A percentile compares a stretch with the other conserved stretches of the same genome.
phyloP scores from a whole-genome alignment of 148 eudicot species.

The Amaranthus cruentus region DNA sequence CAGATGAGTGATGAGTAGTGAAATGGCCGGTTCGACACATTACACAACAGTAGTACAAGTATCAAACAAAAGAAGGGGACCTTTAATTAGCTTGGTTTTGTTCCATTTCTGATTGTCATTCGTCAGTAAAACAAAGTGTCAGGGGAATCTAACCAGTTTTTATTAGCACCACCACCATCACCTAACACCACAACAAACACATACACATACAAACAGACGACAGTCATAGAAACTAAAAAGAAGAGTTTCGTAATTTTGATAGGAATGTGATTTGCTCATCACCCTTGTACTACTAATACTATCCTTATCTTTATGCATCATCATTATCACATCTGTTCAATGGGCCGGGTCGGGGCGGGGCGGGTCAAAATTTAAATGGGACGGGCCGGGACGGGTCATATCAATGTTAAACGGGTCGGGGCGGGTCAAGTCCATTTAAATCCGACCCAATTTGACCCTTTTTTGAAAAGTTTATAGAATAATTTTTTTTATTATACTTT shows the following conservation, averaged over 20 bases:
- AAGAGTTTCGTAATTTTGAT: not conserved
- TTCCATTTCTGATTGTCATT: constrained; percentile 3
- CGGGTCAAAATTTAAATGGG: too few relatives aligned
- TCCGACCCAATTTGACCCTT: too few relatives aligned
- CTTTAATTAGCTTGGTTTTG: not conserved
- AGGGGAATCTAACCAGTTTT: constrained; percentile 13
- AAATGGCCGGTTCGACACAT: too few relatives aligned
- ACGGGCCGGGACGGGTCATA: too few relatives aligned
- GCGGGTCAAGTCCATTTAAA: too few relatives aligned
- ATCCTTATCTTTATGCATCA: not conserved
- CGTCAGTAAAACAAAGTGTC: not conserved
- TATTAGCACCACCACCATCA: not conserved
- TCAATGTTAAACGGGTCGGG: too few relatives aligned
- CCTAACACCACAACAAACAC: not conserved
- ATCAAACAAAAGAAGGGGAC: not conserved
- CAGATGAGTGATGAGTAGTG: too few relatives aligned
- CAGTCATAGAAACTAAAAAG: too few relatives aligned
- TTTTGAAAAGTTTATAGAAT: too few relatives aligned
- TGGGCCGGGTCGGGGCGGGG: too few relatives aligned
- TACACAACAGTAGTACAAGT: not conserved
- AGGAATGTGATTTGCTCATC: not conserved
- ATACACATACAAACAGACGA: too few relatives aligned
- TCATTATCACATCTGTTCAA: not conserved
- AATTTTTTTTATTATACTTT: too few relatives aligned
- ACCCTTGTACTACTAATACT: not conserved